These are phyloP conservation scores for Fusarium anguioides DNA, from an alignment of 2,329 filamentous ascomycete genomes.

Conservation along the genomic window DNA sequence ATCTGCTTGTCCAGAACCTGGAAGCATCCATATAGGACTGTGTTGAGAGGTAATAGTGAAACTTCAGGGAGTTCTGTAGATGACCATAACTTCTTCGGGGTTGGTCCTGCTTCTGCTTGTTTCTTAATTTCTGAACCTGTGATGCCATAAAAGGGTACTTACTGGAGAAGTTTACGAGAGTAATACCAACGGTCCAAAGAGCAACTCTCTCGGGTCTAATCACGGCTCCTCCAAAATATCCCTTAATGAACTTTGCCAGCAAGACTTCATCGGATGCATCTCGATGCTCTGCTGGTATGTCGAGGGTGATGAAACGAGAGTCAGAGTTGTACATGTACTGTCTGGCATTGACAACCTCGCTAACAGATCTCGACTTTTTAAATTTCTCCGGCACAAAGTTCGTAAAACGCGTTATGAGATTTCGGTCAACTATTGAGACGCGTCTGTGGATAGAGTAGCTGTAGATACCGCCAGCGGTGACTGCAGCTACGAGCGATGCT, in stretches of 20 bases:
- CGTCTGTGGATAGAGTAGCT: constrained; percentile 29
- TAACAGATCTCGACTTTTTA: constrained; percentile 39
- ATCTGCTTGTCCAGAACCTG: constrained; percentile 39
- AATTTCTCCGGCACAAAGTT: constrained; percentile 40
- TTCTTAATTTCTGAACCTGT: not conserved
- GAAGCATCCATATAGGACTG: constrained; percentile 45
- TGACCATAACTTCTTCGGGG: constrained; percentile 30
- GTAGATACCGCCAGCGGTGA: constrained; percentile 30
- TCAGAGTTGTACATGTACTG: constrained; percentile 36
- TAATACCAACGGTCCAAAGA: constrained; percentile 16
- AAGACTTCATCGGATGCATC: constrained; percentile 43
- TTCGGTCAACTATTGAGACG: constrained; percentile 12
- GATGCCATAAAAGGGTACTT: not conserved
- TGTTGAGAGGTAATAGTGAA: constrained; percentile 30
- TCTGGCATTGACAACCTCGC: constrained; percentile 42
- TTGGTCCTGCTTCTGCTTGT: constrained; percentile 12
- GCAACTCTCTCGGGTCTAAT: constrained; percentile 42
- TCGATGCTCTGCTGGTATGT: constrained; percentile 24
- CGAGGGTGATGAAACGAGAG: constrained; percentile 40
- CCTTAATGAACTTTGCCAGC: constrained; percentile 45
- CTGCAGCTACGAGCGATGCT: constrained; percentile 18
- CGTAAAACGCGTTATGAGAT: constrained; percentile 28
- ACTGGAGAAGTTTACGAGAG: constrained; percentile 36
- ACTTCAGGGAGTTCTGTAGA: constrained; percentile 31
- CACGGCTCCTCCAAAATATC: constrained; percentile 48